Evolutionary conservation across 768 basidiomycete genomes (phyloP), one percentile per base, ranked within the genome.

Genomic region (Vararia minispora): DNA sequence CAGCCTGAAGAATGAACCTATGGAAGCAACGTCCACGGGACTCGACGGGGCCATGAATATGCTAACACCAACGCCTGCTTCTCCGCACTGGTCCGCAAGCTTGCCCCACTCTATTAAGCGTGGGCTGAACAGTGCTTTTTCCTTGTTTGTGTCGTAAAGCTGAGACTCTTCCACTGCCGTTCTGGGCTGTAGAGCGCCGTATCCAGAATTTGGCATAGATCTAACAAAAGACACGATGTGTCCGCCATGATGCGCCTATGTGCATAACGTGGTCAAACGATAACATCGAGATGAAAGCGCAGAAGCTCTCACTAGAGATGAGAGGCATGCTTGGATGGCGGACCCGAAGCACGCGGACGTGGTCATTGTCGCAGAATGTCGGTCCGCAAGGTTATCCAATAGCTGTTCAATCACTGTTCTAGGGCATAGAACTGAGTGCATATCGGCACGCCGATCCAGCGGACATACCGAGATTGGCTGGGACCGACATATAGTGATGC

Each of bases 21-120:
- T 76, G 5, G 84, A 87, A 4, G 79, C 94, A 3, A 97, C 62
- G 58, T 98, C 95, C 49, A 88, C 77, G 45, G 75, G 79, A 54
- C 74, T 74, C 45, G 60, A 71, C 42, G 85, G 86, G 20, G 84
- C 84, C 16, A 97, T 63, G 61, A 95, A 92, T 60, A 90, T 67
- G 54, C 78, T 90, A 41, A 95, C 79, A 2, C 89, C 92, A 20
- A 98, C 73, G 16, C 95, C 95, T 39, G 81, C 76, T 42, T 88
- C 81, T 1, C 83, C 86, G 50, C 85, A 85, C 54, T 91, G 86
- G 50, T 92, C 87, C 6, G 77, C 92, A 6, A 90, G 71, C 5
- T 80, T 74, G 27, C 71, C 68, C 89, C 94, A 99, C 21, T 71
- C 65, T 5, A 73, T 64, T 43, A 78, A 76, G n/a, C 86, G 80